phyloP scores from a whole-genome alignment of 164 flowering plant genomes.

The Macadamia tetraphylla region DNA sequence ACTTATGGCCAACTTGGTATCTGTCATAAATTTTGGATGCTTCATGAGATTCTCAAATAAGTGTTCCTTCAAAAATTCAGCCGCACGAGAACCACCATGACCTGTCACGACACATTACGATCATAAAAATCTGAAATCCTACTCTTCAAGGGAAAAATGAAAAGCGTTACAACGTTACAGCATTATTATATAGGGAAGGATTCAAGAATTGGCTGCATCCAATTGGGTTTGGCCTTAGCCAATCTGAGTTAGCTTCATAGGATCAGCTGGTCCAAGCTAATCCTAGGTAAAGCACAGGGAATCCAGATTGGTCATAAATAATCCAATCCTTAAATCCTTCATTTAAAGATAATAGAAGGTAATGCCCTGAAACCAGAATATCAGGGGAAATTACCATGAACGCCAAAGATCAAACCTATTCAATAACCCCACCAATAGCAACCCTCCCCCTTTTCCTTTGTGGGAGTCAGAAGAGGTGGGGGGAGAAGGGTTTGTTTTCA shows the following conservation, averaged over 20 bases:
- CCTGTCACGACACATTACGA: constrained; percentile 37
- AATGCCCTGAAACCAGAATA: not conserved
- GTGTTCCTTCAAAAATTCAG: constrained; percentile 81
- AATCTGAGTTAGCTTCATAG: too few relatives aligned
- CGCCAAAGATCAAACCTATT: not conserved
- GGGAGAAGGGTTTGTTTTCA: not conserved
- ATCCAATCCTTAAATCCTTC: too few relatives aligned
- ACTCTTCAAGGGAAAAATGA: not conserved
- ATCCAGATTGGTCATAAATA: too few relatives aligned
- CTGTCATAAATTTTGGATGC: constrained; percentile 74
- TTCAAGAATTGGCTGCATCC: too few relatives aligned
- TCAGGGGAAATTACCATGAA: not conserved
- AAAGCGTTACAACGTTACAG: not conserved
- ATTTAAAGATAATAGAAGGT: not conserved
- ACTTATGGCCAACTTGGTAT: constrained; percentile 88
- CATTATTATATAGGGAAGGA: not conserved
- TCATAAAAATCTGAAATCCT: constrained; percentile 2
- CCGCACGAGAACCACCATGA: constrained; percentile 99
- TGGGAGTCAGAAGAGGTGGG: not conserved
- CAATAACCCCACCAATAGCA: not conserved
- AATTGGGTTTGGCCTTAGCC: too few relatives aligned
- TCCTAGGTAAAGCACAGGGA: too few relatives aligned
- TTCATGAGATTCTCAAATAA: constrained; percentile 86
- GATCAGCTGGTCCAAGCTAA: too few relatives aligned
- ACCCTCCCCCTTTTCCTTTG: not conserved